These are phyloP conservation scores for Phytomonas francai DNA, from an alignment of 208 protist genomes.

Conservation along the genomic window DNA sequence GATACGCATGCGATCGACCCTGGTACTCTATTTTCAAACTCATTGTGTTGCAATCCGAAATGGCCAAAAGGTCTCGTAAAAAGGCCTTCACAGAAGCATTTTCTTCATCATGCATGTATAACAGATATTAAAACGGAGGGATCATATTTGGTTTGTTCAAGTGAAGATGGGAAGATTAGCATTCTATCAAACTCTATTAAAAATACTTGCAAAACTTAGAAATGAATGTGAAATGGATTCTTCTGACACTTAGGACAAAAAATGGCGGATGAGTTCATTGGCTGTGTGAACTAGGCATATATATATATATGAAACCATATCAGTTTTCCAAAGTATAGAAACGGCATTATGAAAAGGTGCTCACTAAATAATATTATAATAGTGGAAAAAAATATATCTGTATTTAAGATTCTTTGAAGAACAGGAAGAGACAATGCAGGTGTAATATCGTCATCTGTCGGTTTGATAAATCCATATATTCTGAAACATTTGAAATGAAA, in stretches of 20 bases:
- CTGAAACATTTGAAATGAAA: not conserved
- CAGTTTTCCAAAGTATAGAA: not conserved
- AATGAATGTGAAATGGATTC: not conserved
- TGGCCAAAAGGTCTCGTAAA: conserved; percentile 14
- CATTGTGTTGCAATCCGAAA: conserved; percentile 13
- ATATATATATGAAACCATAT: not conserved
- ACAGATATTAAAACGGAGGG: conserved; percentile 66
- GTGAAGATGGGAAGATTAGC: conserved; percentile 46
- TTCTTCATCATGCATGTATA: conserved; percentile 42
- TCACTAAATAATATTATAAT: not conserved
- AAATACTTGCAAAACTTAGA: not conserved
- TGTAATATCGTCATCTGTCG: not conserved
- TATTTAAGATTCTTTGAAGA: not conserved
- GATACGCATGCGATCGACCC: conserved; percentile 6
- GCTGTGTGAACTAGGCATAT: not conserved
- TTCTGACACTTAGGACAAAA: not conserved
- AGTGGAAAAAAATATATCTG: not conserved
- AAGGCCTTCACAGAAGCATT: conserved; percentile 19
- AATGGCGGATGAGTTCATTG: not conserved
- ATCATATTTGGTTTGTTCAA: conserved; percentile 52
- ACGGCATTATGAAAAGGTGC: not conserved
- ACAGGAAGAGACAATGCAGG: not conserved
- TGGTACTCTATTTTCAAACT: not conserved
- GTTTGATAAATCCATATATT: not conserved
- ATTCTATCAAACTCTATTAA: conserved; percentile 1